These are phyloP conservation scores for Leucosporidium yakuticum DNA, from an alignment of 768 basidiomycete species.

Conservation along the genomic window DNA sequence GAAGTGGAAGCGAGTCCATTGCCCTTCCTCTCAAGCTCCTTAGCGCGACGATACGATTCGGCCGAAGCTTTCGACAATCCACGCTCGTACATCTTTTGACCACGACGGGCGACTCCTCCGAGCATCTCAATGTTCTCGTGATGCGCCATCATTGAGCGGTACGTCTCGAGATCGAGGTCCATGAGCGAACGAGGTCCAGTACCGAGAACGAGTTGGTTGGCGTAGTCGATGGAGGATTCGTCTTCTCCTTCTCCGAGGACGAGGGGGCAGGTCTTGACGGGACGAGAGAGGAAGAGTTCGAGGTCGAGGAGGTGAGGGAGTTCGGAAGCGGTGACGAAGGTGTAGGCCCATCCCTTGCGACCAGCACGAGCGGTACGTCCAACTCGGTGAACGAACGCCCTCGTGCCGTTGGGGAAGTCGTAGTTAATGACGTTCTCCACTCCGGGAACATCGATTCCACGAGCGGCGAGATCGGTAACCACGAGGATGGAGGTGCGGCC, in stretches of 20 bases:
- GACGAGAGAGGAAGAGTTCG: slow-evolving; percentile 81
- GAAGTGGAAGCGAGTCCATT: slow-evolving; percentile 59
- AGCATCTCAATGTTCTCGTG: slow-evolving; percentile 50
- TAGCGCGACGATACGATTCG: slow-evolving; percentile 79
- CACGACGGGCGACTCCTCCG: slow-evolving; percentile 76
- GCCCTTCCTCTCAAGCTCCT: slow-evolving; percentile 63
- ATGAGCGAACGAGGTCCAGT: slow-evolving; percentile 70
- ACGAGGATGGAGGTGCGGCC: slow-evolving; percentile 76
- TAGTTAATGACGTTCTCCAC: slow-evolving; percentile 96
- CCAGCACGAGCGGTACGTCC: slow-evolving; percentile 95
- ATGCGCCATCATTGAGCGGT: slow-evolving; percentile 58
- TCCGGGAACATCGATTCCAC: slow-evolving; percentile 95
- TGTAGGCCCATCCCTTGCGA: slow-evolving; percentile 92
- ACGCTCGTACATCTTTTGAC: slow-evolving; percentile 88
- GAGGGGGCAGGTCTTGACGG: slow-evolving; percentile 46
- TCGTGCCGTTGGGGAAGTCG: slow-evolving; percentile 89
- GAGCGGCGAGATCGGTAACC: slow-evolving; percentile 95
- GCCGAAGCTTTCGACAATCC: slow-evolving; percentile 83
- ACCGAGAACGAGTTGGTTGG: slow-evolving; percentile 60
- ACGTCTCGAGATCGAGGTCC: slow-evolving; percentile 78
- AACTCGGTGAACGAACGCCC: slow-evolving; percentile 93
- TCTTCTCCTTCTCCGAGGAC: slow-evolving; percentile 45
- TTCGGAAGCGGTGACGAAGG: slow-evolving; percentile 73
- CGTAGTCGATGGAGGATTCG: slow-evolving; percentile 48
- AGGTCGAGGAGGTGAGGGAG: slow-evolving; percentile 86